Conservation (phyloP, 2,329 filamentous ascomycete species). For the Trichothecium roseum region DNA sequence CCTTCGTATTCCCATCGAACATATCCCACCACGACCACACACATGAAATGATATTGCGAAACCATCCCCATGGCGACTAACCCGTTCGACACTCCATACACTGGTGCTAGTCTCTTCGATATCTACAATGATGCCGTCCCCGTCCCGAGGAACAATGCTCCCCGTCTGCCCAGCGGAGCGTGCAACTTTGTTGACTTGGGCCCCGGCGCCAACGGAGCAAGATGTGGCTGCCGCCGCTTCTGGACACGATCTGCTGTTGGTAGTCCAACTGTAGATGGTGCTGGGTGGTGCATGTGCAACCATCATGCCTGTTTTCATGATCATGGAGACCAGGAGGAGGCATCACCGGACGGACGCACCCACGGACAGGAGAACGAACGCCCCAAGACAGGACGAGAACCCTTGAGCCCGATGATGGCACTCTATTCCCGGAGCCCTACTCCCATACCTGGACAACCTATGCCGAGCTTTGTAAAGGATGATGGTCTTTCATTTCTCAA, state of each 20-base stretch:
- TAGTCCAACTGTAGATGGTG: constrained; percentile 10
- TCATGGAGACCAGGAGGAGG: constrained; percentile 21
- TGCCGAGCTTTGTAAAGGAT: constrained; percentile 23
- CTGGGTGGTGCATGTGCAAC: constrained; percentile 49
- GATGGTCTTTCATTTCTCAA: constrained; percentile 23
- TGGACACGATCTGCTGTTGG: constrained; percentile 35
- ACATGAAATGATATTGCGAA: constrained; percentile 15
- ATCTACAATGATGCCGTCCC: constrained; percentile 39
- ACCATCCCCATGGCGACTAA: constrained; percentile 38
- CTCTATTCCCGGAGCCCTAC: constrained; percentile 19
- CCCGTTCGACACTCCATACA: constrained; percentile 33
- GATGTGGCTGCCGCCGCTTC: constrained; percentile 51
- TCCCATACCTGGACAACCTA: constrained; percentile 26
- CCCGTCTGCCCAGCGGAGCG: constrained; percentile 36
- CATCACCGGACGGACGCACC: constrained; percentile 13
- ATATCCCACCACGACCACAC: not conserved
- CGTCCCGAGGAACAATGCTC: constrained; percentile 9
- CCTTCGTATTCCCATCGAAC: no score
- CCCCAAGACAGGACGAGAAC: constrained; percentile 35
- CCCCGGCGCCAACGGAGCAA: constrained; percentile 38
- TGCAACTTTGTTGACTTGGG: constrained; percentile 49
- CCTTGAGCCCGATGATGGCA: constrained; percentile 43
- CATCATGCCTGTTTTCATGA: constrained; percentile 55
- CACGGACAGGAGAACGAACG: constrained; percentile 42
- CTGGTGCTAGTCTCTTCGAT: constrained; percentile 39